Evolutionary conservation across 116 monocot species (phyloP).

Genomic region (Posidonia oceanica): DNA sequence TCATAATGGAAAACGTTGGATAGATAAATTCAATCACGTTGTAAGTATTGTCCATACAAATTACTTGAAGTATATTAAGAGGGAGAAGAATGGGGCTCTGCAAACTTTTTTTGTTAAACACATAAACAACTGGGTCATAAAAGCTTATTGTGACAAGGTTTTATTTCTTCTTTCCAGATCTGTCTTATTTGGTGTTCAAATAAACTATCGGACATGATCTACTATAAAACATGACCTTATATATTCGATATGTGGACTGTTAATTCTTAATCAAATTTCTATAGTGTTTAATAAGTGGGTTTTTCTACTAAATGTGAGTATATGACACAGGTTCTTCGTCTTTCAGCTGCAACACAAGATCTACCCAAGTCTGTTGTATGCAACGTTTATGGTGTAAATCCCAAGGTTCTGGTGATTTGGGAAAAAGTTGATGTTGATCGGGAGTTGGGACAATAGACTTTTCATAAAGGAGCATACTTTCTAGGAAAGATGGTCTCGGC

Average conservation of each 20-base stretch:
- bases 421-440: constrained; percentile 49
- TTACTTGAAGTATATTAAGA: no score
- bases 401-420: constrained; percentile 69
- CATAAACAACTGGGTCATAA: no score
- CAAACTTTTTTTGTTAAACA: no score
- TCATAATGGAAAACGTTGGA: constrained; percentile 54
- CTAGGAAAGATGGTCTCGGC: constrained; percentile 98
- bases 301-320: no score
- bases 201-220: no score
- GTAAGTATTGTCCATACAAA: constrained; percentile 58
- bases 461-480: constrained; percentile 90
- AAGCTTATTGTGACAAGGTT: constrained; percentile 80
- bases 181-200: no score
- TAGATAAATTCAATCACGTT: constrained; percentile 81
- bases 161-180: neutral
- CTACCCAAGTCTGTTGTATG: constrained; percentile 74
- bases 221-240: no score
- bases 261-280: no score
- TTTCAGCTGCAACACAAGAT: constrained; percentile 88
- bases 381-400: constrained; percentile 94
- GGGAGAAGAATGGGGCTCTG: no score
- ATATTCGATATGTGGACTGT: no score
- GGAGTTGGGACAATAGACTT: constrained; percentile 37
- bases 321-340: constrained; percentile 53
- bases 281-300: no score